Base-by-base conservation (phyloP, 306 rosid genomes). In the Hylodesmum podocarpum region DNA sequence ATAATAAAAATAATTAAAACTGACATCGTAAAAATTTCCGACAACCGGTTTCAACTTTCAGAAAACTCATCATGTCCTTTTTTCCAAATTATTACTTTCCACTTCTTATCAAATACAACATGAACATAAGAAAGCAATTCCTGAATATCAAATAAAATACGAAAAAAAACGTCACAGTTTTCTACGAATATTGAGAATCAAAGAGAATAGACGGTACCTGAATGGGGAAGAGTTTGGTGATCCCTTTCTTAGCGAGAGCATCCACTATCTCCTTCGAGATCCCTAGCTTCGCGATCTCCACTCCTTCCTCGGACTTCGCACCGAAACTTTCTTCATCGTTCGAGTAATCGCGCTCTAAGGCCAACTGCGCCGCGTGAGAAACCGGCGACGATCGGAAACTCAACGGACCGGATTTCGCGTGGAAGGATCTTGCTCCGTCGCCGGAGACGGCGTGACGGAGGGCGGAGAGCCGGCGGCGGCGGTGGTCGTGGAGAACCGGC, bases 171-270 rank as follows among this genome's bases (percentile, higher is more conserved):
- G 10, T 2, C 12, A 28, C 40, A 28, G 15, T 1, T 67, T 88
- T 89, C 69, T 28, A 68, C 34, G 86, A 58, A 29, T 27, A 15
- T 13, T 15, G 12, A 58, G 9, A 14, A 15, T 8, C 66, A 28
- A 19, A 28, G 11, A 9, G 5, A 58, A 28, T 14, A n/a, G 22
- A 14, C 13, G 13, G 5, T 58, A 91, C 99, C 97, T 96, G 99
- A 34, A 96, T 96, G 8, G 99, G 99, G 13, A 96, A 96, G 47
- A 96, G 96, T 86, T 91, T 96, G 5, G 80, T 59, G 81, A 96
- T 96, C 1, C 98, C 96, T 85, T 54, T 92, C 78, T 82, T 88
- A 16, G 86, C 90, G 87, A 96, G 43, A 82, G 98, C 87, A 71
- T 93, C 78, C 1, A 93, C 92, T 57, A 96, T 93, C 46, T 91